phyloP scores from a whole-genome alignment of 129 eudicot species.

The Helianthus tuberosus region DNA sequence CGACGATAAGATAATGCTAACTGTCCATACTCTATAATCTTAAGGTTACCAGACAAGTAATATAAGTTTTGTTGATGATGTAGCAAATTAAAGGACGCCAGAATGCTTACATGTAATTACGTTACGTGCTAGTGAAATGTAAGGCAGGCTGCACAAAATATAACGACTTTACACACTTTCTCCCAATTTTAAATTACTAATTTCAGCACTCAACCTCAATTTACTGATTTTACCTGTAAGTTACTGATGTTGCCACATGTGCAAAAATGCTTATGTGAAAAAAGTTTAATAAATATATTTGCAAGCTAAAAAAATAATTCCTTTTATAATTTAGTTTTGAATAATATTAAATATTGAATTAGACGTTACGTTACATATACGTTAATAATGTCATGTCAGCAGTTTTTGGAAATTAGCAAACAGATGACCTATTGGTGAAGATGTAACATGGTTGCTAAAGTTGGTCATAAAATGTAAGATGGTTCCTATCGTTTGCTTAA shows the following conservation, averaged over 20 bases:
- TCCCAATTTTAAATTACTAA: background rate
- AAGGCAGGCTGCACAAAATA: background rate
- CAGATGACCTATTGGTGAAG: background rate
- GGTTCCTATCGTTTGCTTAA: background rate
- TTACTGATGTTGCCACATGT: background rate
- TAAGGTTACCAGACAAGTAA: no score
- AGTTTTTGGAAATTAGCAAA: background rate
- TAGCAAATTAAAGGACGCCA: no score
- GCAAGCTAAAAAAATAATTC: background rate
- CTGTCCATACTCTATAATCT: no score
- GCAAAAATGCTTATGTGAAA: background rate
- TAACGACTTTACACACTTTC: background rate
- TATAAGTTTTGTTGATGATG: no score
- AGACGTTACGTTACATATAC: background rate
- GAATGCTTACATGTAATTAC: background rate
- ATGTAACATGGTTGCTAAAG: background rate
- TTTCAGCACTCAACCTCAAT: slow-evolving; percentile 1
- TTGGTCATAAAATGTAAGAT: background rate
- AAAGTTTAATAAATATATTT: background rate
- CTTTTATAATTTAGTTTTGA: background rate
- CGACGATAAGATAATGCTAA: no score
- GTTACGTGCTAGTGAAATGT: background rate
- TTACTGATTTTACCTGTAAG: background rate
- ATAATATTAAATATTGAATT: background rate
- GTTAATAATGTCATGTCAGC: background rate